Evolutionary conservation across 768 basidiomycete species (phyloP), one percentile per base, ranked within the genome.

Genomic region (Russula sp.): DNA sequence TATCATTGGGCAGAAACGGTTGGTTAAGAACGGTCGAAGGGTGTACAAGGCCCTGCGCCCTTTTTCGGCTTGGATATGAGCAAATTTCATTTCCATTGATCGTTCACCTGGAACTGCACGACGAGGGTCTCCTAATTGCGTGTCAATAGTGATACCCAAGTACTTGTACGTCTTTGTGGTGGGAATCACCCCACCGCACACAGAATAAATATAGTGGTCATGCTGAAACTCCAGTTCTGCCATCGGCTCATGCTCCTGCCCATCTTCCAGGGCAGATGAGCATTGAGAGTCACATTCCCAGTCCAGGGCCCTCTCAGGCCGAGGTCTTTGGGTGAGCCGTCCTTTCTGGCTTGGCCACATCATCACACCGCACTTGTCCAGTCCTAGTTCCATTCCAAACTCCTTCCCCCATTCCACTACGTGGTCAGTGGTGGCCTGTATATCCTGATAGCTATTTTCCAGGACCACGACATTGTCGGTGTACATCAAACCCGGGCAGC

Each of bases 161-260:
- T 75, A 75, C 69, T 73, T 75, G 56, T 72, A 75, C 59, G 69
- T 63, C 64, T 68, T 42, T 9, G 69, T 69, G 39, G 65, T 61
- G 0, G 58, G 65, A 14, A 66, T 22, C 0, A 6, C 6, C 7
- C 49, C 49, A 4, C 18, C n/a, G 7, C 0, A 0, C 10, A 11
- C 55, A 7, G 56, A n/a, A 32, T 47, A 47, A 3, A 18, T 13
- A 13, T 14, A 32, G 29, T 49, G 47, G 29, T 49, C 47, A 16
- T 49, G 42, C 36, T 47, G 18, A 13, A 41, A 57, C 14, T 42
- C n/a, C n/a, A n/a, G n/a, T n/a, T n/a, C n/a, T n/a, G n/a, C n/a
- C n/a, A n/a, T n/a, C n/a, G n/a, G n/a, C n/a, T n/a, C n/a, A n/a
- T n/a, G n/a, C n/a, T n/a, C n/a, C n/a, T n/a, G n/a, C n/a, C n/a